Base-by-base conservation (phyloP, 179 eudicot genomes). In the Nepenthes alata region DNA sequence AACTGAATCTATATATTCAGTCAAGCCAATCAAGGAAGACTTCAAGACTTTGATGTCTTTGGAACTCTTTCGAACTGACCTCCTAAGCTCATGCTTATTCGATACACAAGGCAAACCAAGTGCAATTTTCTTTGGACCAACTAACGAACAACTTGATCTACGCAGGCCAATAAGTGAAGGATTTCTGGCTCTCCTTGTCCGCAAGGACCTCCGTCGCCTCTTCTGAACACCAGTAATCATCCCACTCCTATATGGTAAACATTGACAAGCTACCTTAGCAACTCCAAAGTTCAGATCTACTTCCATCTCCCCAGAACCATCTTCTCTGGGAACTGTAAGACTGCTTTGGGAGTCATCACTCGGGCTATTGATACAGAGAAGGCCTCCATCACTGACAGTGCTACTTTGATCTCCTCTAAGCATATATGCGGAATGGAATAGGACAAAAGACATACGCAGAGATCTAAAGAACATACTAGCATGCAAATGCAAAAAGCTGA, bases 131-230 rank as follows among this genome's bases (percentile, higher is more conserved):
- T 68, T 70, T 3, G 59, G 49, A 48, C 69, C 73, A 44, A 68
- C 61, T 2, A 73, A 52, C 55, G 73, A 48, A 14, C 76, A 83
- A 69, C 55, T 71, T 8, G 77, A 57, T 62, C 72, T 82, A 41
- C 68, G 80, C 14, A 65, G 41, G 16, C 75, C 68, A 68, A 84
- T 61, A 57, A 45, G 63, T 15, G 76, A 74, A 14, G 83, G 75
- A 13, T 70, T 78, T 60, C 80, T 74, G 48, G 78, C 79, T 67
- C 85, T 81, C 53, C 85, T 76, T 48, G 79, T 78, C 67, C 85
- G 78, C 69, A 80, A 63, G 41, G 97, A 88, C 69, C 87, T 86
- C 61, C 87, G 78, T 45, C 89, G 76, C 66, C 81, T 78, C 80
- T 81, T 84, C 13, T 76, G 81, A 55, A 78, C 67, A 10, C 80